Conservation (phyloP, 1,284 basidiomycete genomes). For the Trichosporon faecale region DNA sequence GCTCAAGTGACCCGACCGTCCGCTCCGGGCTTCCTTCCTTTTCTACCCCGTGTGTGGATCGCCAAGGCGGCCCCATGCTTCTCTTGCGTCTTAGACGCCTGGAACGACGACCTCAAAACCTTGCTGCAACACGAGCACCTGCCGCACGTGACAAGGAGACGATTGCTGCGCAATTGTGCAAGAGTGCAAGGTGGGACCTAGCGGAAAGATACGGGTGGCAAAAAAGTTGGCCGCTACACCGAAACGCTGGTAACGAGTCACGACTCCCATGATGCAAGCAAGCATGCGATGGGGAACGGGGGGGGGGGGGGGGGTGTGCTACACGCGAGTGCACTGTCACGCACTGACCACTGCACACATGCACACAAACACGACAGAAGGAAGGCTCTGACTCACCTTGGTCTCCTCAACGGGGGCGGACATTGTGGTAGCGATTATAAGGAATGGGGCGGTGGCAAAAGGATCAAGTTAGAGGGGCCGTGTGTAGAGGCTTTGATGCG, state of each 20-base stretch:
- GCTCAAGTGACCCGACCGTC: background rate
- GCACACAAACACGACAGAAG: background rate
- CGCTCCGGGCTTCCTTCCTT: background rate
- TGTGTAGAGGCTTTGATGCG: constrained; percentile 8
- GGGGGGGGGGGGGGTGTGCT: background rate
- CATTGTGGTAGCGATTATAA: constrained; percentile 18
- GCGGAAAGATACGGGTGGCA: constrained; percentile 6
- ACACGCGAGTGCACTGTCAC: background rate
- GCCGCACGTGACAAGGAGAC: background rate
- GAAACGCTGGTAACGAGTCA: constrained; percentile 4
- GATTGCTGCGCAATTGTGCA: background rate
- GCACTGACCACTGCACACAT: background rate
- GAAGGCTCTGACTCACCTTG: constrained; percentile 23
- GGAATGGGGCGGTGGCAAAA: constrained; percentile 18
- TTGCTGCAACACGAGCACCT: background rate
- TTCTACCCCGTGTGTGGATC: background rate
- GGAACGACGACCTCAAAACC: background rate
- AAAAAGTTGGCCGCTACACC: background rate
- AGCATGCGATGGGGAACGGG: background rate
- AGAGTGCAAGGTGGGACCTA: background rate
- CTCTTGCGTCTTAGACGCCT: background rate
- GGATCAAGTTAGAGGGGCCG: background rate
- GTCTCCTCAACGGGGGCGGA: constrained; percentile 26
- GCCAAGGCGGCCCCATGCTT: constrained; percentile 1
- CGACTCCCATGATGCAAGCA: background rate